phyloP scores from a whole-genome alignment of 78 protist genomes.

The Isochrysis galbana region DNA sequence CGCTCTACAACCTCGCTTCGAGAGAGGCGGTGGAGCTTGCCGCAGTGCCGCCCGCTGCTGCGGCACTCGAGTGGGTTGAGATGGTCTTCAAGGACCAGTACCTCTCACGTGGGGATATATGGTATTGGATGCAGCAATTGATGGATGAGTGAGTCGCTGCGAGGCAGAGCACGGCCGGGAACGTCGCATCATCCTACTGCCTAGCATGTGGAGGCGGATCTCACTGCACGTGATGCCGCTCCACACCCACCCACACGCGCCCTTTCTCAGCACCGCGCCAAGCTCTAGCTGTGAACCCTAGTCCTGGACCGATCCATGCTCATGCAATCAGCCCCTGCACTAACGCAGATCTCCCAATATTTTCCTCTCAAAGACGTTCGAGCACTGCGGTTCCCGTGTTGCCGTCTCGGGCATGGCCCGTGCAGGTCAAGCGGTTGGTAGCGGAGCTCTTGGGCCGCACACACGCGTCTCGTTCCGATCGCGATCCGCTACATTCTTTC shows the following conservation, averaged over 20 bases:
- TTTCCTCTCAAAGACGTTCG: neutral
- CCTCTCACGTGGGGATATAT: constrained; percentile 69
- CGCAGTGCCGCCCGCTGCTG: neutral
- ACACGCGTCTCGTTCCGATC: neutral
- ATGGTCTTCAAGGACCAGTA: constrained; percentile 68
- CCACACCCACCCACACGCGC: too few relatives aligned
- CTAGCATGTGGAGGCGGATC: too few relatives aligned
- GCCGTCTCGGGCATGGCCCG: neutral
- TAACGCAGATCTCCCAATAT: too few relatives aligned
- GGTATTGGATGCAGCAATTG: constrained; percentile 33
- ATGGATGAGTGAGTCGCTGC: too few relatives aligned
- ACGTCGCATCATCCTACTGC: too few relatives aligned
- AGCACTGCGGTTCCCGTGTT: neutral
- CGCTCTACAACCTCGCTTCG: neutral
- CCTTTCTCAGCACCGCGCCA: too few relatives aligned
- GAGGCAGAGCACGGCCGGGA: too few relatives aligned
- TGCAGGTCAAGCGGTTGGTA: neutral
- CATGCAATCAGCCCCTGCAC: too few relatives aligned
- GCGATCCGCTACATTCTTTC: neutral
- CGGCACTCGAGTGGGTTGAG: neutral
- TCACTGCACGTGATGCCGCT: too few relatives aligned
- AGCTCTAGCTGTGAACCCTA: too few relatives aligned
- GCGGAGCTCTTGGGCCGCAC: neutral
- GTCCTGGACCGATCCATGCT: too few relatives aligned
- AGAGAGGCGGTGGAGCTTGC: neutral